These are phyloP conservation scores for Neophaeococcomyces mojaviensis DNA, from an alignment of 2,329 filamentous ascomycete genomes.

Conservation along the genomic window DNA sequence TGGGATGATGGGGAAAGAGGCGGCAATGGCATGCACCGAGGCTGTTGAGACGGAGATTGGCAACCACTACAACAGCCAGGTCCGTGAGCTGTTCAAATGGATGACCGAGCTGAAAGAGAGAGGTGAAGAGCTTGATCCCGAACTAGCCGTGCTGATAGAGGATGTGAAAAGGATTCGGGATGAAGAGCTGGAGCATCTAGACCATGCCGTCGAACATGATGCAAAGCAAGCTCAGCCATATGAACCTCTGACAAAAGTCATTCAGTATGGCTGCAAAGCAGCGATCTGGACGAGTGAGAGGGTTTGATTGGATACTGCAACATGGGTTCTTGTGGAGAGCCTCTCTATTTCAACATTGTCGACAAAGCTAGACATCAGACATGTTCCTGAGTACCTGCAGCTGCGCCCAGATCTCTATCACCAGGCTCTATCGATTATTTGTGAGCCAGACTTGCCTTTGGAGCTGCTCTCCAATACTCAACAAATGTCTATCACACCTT, in stretches of 20 bases:
- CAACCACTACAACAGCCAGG: conserved; percentile 89
- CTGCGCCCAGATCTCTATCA: too few species aligned
- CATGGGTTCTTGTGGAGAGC: not conserved
- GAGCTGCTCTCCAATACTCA: too few species aligned
- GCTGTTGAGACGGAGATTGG: conserved; percentile 98
- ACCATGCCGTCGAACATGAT: conserved; percentile 90
- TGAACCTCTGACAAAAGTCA: conserved; percentile 77
- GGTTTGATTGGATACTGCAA: conserved; percentile 27
- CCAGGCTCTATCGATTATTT: too few species aligned
- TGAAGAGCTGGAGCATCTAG: conserved; percentile 93
- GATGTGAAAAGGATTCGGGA: conserved; percentile 80
- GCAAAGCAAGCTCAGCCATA: conserved; percentile 84
- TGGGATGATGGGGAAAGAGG: conserved; percentile 79
- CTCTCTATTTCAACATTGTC: not conserved
- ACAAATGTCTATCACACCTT: too few species aligned
- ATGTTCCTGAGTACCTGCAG: too few species aligned
- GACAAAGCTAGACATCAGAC: not conserved
- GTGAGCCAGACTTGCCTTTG: too few species aligned
- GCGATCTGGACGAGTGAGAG: conserved; percentile 77
- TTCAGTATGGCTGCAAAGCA: conserved; percentile 79
- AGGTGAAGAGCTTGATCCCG: conserved; percentile 72
- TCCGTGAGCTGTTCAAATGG: conserved; percentile 74
- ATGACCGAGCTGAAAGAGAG: conserved; percentile 64
- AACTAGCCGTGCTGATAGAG: conserved; percentile 63
- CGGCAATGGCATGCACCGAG: conserved; percentile 97